Evolutionary conservation across 768 basidiomycete genomes (phyloP), one percentile per base, ranked within the genome.

Genomic region (Cystofilobasidium ferigula): DNA sequence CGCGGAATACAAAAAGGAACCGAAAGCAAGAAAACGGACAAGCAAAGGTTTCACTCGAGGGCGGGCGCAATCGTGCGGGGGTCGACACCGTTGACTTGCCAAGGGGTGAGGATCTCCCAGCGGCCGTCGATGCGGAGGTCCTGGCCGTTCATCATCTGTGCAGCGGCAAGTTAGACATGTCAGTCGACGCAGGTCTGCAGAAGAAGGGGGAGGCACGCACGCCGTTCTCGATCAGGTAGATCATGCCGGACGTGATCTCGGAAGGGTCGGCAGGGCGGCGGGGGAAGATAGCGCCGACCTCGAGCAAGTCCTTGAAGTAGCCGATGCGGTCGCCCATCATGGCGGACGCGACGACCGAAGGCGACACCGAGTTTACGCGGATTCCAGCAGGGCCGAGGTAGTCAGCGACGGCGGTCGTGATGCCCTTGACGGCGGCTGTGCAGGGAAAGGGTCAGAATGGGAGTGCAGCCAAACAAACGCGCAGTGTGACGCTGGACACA

Each of bases 321-420:
- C 24, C 26, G 28, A 45, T 38, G 47, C 61, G 63, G 34, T 43
- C 51, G 1, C 58, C 69, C 38, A 64, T 69, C 57, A 65, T 40
- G 34, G 7, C 68, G 2, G 65, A 62, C 18, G 47, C 63, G 28
- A 70, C 71, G 69, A 72, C 66, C 60, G 72, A 74, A 47, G 74
- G 74, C 20, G 73, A 75, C 53, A 75, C 69, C 10, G 71, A 71
- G 57, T 62, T 69, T 14, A 73, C 72, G 45, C 74, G 62, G 68
- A 75, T 75, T 36, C 73, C 74, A 13, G 69, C 71, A 2, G 74
- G 73, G 47, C 73, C 74, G 10, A 75, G 65, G 69, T 69, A 75
- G 57, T 75, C 73, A 38, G 72, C 64, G 60, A 71, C 60, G 5
- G 69, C 62, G 57, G 64, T 69, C 12, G 73, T 72, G 61, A 72